Evolutionary conservation across 1,284 basidiomycete species (phyloP).

Genomic region (Sphaerobolus stellatus): DNA sequence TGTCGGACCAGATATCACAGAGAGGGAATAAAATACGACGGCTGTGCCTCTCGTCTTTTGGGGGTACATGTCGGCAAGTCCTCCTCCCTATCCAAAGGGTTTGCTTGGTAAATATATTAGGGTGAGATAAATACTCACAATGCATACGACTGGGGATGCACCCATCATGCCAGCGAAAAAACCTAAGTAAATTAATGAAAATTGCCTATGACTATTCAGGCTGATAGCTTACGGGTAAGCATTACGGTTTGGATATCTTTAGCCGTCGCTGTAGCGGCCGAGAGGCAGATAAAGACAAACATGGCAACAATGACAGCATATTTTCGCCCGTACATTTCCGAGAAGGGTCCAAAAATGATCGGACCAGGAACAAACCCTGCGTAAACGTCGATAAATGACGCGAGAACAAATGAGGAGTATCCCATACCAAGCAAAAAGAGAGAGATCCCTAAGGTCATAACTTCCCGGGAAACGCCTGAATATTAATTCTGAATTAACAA

Average conservation of each 20-base stretch:
- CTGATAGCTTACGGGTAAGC: conserved; percentile 20
- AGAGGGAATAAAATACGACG: conserved; percentile 36
- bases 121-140: conserved; percentile 9
- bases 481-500: neutral
- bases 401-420: neutral
- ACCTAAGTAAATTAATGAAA: conserved; percentile 6
- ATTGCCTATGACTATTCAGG: neutral
- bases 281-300: conserved; percentile 27
- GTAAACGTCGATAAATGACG: neutral
- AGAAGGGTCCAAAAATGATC: neutral
- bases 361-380: conserved; percentile 1
- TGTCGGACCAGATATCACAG: conserved; percentile 26
- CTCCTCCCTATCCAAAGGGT: conserved; percentile 27
- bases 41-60: conserved; percentile 33
- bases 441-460: neutral
- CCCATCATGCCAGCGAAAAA: conserved; percentile 34
- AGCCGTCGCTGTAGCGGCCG: conserved; percentile 31
- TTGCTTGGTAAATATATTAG: neutral
- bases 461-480: neutral
- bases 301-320: conserved; percentile 15
- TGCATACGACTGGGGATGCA: conserved; percentile 31
- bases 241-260: conserved; percentile 32
- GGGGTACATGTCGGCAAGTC: conserved; percentile 38
- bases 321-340: conserved; percentile 1
- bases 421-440: neutral